phyloP scores from a whole-genome alignment of 345 rosid species.

The Salix caprea region DNA sequence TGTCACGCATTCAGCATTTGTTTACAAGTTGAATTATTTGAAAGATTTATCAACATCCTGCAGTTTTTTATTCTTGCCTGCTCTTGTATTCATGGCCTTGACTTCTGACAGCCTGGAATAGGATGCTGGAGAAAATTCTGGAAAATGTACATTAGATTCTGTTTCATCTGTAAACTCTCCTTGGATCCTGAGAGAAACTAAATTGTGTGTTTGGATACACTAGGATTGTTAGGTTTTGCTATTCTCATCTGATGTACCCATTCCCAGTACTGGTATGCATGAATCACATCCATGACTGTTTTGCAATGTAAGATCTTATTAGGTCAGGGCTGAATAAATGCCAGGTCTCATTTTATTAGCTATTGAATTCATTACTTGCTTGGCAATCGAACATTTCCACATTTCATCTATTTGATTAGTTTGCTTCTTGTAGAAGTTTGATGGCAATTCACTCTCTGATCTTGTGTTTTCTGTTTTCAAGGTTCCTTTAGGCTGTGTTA shows the following conservation, averaged over 20 bases:
- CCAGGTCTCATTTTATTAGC: not conserved
- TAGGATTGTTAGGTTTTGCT: not conserved
- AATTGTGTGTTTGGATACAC: not conserved
- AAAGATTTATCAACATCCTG: too few relatives aligned
- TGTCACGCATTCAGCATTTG: too few relatives aligned
- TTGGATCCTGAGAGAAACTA: not conserved
- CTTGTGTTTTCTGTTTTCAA: slow-evolving; percentile 19
- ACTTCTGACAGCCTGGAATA: not conserved
- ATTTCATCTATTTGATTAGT: not conserved
- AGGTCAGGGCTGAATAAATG: not conserved
- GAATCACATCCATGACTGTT: not conserved
- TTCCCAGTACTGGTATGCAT: not conserved
- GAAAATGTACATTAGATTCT: not conserved
- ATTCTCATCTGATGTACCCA: not conserved
- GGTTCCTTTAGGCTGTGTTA: slow-evolving; percentile 85
- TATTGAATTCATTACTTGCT: not conserved
- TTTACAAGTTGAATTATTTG: too few relatives aligned
- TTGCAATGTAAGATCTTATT: not conserved
- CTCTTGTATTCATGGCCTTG: not conserved
- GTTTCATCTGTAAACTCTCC: not conserved
- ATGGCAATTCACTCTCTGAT: not conserved
- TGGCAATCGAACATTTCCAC: not conserved
- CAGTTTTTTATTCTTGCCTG: not conserved
- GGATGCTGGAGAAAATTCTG: not conserved
- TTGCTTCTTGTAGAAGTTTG: not conserved